Conservation (phyloP, 2,329 filamentous ascomycete genomes). For the Apiospora koreana region DNA sequence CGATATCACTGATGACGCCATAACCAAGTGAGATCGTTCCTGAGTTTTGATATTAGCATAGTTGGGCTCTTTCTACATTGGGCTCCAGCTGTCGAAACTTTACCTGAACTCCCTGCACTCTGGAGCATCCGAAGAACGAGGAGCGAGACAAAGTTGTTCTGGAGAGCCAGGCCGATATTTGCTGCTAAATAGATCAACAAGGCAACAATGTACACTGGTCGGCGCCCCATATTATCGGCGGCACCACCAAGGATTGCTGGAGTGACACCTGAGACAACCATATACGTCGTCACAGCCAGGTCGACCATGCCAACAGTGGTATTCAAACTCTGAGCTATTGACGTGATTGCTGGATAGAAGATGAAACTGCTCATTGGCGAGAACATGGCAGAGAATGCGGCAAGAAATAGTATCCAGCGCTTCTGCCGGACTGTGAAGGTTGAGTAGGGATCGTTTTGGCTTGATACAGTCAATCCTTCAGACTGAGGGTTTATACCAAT, state of each 20-base stretch:
- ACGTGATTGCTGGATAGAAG: conserved; percentile 19
- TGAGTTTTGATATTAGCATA: not conserved
- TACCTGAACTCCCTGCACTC: conserved; percentile 21
- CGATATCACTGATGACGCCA: not conserved
- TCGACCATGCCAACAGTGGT: conserved; percentile 17
- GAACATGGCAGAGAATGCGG: conserved; percentile 15
- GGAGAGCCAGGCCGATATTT: conserved; percentile 20
- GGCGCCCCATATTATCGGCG: conserved; percentile 18
- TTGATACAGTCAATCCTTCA: not conserved
- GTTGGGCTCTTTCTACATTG: too few species aligned
- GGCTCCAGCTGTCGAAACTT: not conserved
- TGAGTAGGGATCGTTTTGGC: conserved; percentile 12
- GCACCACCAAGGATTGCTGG: conserved; percentile 16
- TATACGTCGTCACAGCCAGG: conserved; percentile 20
- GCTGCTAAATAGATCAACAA: conserved; percentile 18
- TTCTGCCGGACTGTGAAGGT: conserved; percentile 4
- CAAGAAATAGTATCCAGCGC: conserved; percentile 14
- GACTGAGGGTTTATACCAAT: not conserved
- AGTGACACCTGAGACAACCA: conserved; percentile 15
- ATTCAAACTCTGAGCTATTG: conserved; percentile 13
- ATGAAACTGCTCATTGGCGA: conserved; percentile 19
- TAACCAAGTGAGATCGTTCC: not conserved
- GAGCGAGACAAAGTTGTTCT: conserved; percentile 12
- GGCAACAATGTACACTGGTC: conserved; percentile 14
- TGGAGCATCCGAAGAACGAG: conserved; percentile 20